Percentiles rank a stretch among this genome's conserved stretches.
These are phyloP conservation scores for Pilasporangium apinafurcum DNA, from an alignment of 352 stramenopile species.

Conservation along the genomic window DNA sequence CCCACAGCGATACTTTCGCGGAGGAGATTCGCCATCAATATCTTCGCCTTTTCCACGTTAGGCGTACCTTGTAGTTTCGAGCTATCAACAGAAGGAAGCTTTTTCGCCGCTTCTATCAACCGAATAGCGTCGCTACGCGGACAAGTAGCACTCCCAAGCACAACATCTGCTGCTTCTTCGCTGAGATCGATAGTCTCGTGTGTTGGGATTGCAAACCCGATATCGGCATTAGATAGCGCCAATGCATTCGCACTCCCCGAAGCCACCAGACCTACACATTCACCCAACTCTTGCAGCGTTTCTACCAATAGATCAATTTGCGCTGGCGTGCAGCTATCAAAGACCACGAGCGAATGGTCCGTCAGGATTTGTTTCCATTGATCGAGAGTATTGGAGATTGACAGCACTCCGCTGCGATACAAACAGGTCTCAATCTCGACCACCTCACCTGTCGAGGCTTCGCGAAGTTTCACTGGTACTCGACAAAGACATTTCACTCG, in stretches of 20 bases:
- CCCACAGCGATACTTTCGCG: slow-evolving; percentile 24
- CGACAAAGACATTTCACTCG: slow-evolving; percentile 20
- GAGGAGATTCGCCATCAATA: slow-evolving; percentile 22
- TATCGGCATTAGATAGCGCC: slow-evolving; percentile 32
- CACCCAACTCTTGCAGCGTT: slow-evolving; percentile 42
- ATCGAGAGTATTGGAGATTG: slow-evolving; percentile 41
- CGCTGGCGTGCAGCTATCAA: slow-evolving; percentile 29
- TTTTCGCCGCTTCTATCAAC: slow-evolving; percentile 40
- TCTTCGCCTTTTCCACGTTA: slow-evolving; percentile 7
- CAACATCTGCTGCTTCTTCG: slow-evolving; percentile 35
- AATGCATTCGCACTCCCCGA: slow-evolving; percentile 37
- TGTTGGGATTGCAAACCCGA: slow-evolving; percentile 38
- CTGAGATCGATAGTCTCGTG: slow-evolving; percentile 39
- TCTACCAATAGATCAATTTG: slow-evolving; percentile 46
- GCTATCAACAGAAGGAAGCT: no score
- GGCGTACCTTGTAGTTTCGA: not conserved
- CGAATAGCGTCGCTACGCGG: slow-evolving; percentile 42
- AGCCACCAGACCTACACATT: slow-evolving; percentile 37
- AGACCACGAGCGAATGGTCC: slow-evolving; percentile 33
- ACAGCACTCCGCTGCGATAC: slow-evolving; percentile 29
- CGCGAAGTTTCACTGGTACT: slow-evolving; percentile 25
- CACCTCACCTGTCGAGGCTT: slow-evolving; percentile 25
- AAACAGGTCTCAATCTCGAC: slow-evolving; percentile 25
- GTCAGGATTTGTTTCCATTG: slow-evolving; percentile 40
- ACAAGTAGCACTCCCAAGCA: slow-evolving; percentile 28